Conservation (phyloP, 2,329 filamentous ascomycete species). For the Ophiocordyceps camponoti-floridani region DNA sequence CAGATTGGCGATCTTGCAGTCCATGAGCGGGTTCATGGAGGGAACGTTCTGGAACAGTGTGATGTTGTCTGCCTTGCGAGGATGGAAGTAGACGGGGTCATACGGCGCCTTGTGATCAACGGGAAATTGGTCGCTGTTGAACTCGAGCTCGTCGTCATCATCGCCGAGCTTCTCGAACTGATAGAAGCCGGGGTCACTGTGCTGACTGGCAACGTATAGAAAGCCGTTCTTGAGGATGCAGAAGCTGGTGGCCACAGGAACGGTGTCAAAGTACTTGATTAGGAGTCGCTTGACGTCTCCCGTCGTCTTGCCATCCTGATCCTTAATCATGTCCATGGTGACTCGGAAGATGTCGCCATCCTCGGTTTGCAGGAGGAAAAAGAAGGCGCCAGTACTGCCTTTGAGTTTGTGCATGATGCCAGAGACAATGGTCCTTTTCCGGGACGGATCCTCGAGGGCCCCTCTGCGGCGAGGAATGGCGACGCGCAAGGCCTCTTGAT, state of each 20-base stretch:
- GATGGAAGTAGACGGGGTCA: constrained; percentile 69
- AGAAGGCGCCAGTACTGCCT: constrained; percentile 67
- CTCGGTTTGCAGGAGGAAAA: constrained; percentile 88
- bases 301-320: constrained; percentile 58
- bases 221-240: constrained; percentile 94
- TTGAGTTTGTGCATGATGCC: constrained; percentile 98
- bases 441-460: constrained; percentile 76
- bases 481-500: constrained; percentile 76
- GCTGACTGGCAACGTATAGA: constrained; percentile 80
- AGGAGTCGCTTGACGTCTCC: constrained; percentile 70
- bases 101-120: constrained; percentile 56
- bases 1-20: constrained; percentile 81
- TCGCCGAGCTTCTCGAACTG: constrained; percentile 96
- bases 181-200: constrained; percentile 86
- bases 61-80: constrained; percentile 63
- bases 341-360: constrained; percentile 98
- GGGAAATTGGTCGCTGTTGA: constrained; percentile 66
- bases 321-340: constrained; percentile 77
- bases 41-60: constrained; percentile 71
- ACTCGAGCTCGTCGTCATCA: constrained; percentile 80
- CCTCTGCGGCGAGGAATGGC: constrained; percentile 77
- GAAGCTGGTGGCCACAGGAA: constrained; percentile 71
- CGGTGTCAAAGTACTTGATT: constrained; percentile 96
- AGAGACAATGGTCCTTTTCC: constrained; percentile 72
- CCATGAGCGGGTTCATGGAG: constrained; percentile 79